A percentile compares a stretch with the other conserved stretches of the same genome.
These are phyloP conservation scores for Psilocybe subaeruginosa DNA, from an alignment of 768 basidiomycete genomes.

Conservation along the genomic window DNA sequence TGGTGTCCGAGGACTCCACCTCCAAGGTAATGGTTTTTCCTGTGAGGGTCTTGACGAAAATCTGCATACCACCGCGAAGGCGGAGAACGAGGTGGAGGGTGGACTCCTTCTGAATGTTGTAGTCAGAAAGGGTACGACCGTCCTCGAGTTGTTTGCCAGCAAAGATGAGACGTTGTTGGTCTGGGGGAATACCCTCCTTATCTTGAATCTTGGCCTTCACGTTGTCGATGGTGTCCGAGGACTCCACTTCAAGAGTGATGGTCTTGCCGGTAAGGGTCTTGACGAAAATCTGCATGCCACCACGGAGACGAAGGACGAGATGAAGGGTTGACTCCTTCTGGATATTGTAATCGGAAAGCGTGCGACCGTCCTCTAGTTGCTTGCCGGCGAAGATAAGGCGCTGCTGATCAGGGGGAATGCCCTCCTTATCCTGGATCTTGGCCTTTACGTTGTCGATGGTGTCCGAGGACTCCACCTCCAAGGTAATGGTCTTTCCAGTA, in stretches of 20 bases:
- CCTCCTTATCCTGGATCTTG: slow-evolving; percentile 28
- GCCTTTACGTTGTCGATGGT: slow-evolving; percentile 29
- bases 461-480: slow-evolving; percentile 27
- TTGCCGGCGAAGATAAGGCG: slow-evolving; percentile 28
- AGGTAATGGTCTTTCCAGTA: slow-evolving; percentile 28
- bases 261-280: slow-evolving; percentile 65
- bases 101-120: slow-evolving; percentile 73
- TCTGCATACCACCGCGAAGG: slow-evolving; percentile 39
- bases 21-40: slow-evolving; percentile 71
- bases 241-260: slow-evolving; percentile 75
- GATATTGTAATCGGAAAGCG: slow-evolving; percentile 50
- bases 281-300: slow-evolving; percentile 49
- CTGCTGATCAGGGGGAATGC: slow-evolving; percentile 27
- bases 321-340: slow-evolving; percentile 37
- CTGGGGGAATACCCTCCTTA: slow-evolving; percentile 62
- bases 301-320: slow-evolving; percentile 38
- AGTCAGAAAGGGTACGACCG: slow-evolving; percentile 51
- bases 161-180: slow-evolving; percentile 68
- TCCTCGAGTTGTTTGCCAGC: slow-evolving; percentile 51
- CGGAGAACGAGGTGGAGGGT: slow-evolving; percentile 56
- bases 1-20: slow-evolving; percentile 32
- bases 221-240: slow-evolving; percentile 75
- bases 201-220: slow-evolving; percentile 80
- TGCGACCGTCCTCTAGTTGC: slow-evolving; percentile 33
- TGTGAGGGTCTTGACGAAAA: slow-evolving; percentile 79